Evolutionary conservation across 176 grass and related monocot species (phyloP).

Genomic region (Secale cereale): DNA sequence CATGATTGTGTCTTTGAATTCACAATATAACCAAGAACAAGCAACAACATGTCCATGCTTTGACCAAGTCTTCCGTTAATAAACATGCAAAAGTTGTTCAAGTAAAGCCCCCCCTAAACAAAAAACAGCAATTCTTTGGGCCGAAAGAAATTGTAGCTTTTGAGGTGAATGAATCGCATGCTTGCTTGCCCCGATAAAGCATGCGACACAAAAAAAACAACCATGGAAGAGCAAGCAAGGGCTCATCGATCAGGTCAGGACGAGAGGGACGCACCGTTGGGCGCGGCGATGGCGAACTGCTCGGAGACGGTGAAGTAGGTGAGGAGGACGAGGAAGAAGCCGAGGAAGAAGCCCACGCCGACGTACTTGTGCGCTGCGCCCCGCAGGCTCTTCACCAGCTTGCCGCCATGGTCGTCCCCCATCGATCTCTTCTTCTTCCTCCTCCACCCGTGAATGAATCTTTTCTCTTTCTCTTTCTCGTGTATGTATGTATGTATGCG

Average conservation of each 20-base stretch:
- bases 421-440: slow-evolving; percentile 1
- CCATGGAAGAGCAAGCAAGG: not conserved
- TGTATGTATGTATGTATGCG: not conserved
- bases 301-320: slow-evolving; percentile 73
- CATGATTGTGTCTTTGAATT: not conserved
- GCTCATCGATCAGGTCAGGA: too few species aligned
- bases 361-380: slow-evolving; percentile 52
- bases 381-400: slow-evolving; percentile 56
- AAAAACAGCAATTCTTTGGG: not conserved
- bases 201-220: not conserved
- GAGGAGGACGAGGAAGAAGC: slow-evolving; percentile 76
- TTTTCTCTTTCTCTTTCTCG: not conserved
- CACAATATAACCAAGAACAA: not conserved
- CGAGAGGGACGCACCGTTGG: slow-evolving; percentile 57
- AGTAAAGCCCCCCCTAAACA: not conserved
- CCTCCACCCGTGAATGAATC: not conserved
- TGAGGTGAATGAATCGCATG: not conserved
- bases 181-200: not conserved
- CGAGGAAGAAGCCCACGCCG: slow-evolving; percentile 56
- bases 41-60: not conserved
- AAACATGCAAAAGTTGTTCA: not conserved
- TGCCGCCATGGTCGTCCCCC: slow-evolving; percentile 41
- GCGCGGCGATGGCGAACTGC: slow-evolving; percentile 60
- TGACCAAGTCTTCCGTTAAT: not conserved
- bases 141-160: not conserved